Base-by-base conservation (phyloP, 306 rosid genomes). In the Ziziphus jujuba region DNA sequence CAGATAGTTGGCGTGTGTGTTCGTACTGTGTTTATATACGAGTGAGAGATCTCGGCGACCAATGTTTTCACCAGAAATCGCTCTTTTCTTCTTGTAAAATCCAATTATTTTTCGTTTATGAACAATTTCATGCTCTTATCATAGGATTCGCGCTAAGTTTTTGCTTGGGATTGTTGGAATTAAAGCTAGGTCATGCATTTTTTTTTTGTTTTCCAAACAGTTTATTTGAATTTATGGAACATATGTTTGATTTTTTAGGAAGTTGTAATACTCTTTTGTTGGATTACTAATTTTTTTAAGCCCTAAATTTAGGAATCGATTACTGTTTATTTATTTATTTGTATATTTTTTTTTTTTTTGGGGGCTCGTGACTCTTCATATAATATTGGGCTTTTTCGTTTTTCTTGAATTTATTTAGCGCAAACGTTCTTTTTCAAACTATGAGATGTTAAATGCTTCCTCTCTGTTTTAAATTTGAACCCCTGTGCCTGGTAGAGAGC, bases 111-210 rank as follows among this genome's bases (percentile, higher is more conserved):
- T 73, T 14, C 5, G 2, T 15, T 31, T 24, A 4, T 0, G 2
- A 35, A 22, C 10, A 22, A 56, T 16, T 49, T 35, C 11, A 9
- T 14, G 66, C 33, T 8, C 9, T 34, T 52, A 33, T 59, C n/a
- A 19, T 15, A 12, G 6, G n/a, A 33, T 67, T 61, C 43, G 25
- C 17, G 15, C 58, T 74, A 69, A 48, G 15, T 56, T 69, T n/a
- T 57, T 36, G 65, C n/a, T 56, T 28, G 28, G 49, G 25, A 63
- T 56, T 40, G 10, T 36, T 14, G 56, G 21, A 56, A 49, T 19
- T 54, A 6, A n/a, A 63, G 48, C 56, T 43, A 31, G 51, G 38
- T 25, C 22, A 35, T 23, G 40, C 9, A 6, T 8, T 12, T 13
- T 23, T 8, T 12, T 13, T 23, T 44, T 63, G 15, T 47, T 54